Base-by-base conservation (phyloP, 768 basidiomycete species). In the Psilocybe azurescens region DNA sequence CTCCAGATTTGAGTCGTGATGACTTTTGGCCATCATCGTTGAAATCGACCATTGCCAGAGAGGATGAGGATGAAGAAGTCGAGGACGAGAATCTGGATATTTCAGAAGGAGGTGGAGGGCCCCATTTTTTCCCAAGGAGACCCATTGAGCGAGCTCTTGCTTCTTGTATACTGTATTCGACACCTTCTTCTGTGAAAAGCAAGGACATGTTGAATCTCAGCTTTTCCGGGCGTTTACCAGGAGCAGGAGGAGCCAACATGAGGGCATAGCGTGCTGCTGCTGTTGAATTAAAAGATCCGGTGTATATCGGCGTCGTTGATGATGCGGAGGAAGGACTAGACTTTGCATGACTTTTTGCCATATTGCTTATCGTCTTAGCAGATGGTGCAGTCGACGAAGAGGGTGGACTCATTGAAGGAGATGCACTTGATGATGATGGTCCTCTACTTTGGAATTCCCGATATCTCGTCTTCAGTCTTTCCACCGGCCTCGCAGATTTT, bases 131-230 rank as follows among this genome's bases (percentile, higher is more conserved):
- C 18, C 90, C 89, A 8, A 92, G 78, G 13, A 94, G 83, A 30
- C 93, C 93, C 81, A 93, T 89, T 8, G 89, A 89, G 16, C 87
- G 86, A 1, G 93, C 91, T 9, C 93, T 82, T 38, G 88, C 89
- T 80, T 94, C 96, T 69, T 92, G 88, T 24, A 89, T 87, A 68
- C 92, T 90, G 75, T 91, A 97, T 73, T 98, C 95, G 1, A 86
- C 80, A 2, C 87, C 83, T 53, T 91, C 88, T 33, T 86, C 85
- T n/a, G 89, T 93, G 68, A 89, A 91, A 13, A 95, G 75, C 16
- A 93, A 73, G 0, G 83, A 78, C 41, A 94, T 78, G 63, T 91
- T 82, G 72, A 93, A 90, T 33, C 84, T 82, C 48, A 87, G 77
- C 65, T 88, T 86, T 75, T 94, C 91, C 5, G 86, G 89, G 16